Evolutionary conservation across 805 yeast genomes (phyloP), one percentile per base, ranked within the genome.

Genomic region (Saturnispora diversa): DNA sequence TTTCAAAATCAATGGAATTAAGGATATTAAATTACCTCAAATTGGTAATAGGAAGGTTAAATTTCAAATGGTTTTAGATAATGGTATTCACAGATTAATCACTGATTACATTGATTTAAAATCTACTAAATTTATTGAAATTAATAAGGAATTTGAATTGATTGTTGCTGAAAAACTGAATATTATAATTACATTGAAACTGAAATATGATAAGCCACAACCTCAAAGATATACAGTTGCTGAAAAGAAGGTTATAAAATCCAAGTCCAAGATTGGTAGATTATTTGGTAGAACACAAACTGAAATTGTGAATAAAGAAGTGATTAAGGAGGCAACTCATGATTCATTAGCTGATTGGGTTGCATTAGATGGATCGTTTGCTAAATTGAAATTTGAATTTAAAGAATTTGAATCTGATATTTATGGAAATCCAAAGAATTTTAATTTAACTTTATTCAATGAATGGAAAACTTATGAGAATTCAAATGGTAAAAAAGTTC

Each of bases 291-390:
- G 46, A 31, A 73, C 69, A 50, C 72, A 71, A 32, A 51, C 66
- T 11, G 52, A 73, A 30, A 66, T 70, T 3, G 65, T 72, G 2
- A 74, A 75, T 39, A 74, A 64, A 47, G 73, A 68, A 45, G 72
- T 77, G 5, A 68, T 77, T 2, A 66, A 66, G 45, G 68, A 72
- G 24, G 65, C 70, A 1, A 58, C 60, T 4, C 43, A 49, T 20
- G 94, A 83, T 62, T 62, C 69, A 2, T 74, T 90, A 81, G 73
- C 72, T 25, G 59, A 66, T 25, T 63, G 73, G 41, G 70, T 86
- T 47, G 95, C 97, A 2, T 68, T 69, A 25, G 94, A 86, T 58
- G 97, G 97, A 2, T 84, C 95, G 27, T 87, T 84, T 68, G 95
- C 86, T 7, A 70, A 90, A 52, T 74, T 83, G 40, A 77, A 80